phyloP scores from a whole-genome alignment of 345 rosid species.

The Citrus unshiu region DNA sequence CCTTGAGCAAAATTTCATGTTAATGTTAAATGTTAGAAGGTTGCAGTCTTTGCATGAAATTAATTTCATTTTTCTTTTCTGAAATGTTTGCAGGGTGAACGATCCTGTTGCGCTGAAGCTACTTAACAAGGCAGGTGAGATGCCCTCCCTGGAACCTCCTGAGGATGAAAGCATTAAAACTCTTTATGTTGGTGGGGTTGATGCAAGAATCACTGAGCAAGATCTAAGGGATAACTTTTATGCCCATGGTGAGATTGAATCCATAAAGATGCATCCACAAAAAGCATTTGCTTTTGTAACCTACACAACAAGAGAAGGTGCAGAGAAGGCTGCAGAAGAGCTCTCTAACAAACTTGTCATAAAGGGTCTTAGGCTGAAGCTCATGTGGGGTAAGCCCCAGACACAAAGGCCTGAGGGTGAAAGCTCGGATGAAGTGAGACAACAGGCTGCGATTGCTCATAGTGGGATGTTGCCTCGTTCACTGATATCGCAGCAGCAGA shows the following conservation, averaged over 20 bases:
- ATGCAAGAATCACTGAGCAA: conserved; percentile 78
- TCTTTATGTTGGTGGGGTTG: conserved; percentile 87
- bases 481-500: conserved; percentile 85
- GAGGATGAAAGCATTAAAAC: conserved; percentile 92
- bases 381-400: conserved; percentile 96
- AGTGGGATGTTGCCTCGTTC: conserved; percentile 85
- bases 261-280: conserved; percentile 77
- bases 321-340: conserved; percentile 93
- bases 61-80: not conserved
- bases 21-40: not conserved
- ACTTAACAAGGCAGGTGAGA: conserved; percentile 93
- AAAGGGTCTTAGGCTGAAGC: conserved; percentile 87
- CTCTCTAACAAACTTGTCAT: conserved; percentile 82
- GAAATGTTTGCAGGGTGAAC: conserved; percentile 57
- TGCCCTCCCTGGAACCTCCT: conserved; percentile 89
- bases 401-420: conserved; percentile 72
- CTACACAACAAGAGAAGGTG: conserved; percentile 94
- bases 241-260: conserved; percentile 89
- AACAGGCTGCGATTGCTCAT: conserved; percentile 64
- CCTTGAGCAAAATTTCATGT: not conserved
- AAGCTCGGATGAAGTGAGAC: conserved; percentile 62
- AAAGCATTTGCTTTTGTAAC: conserved; percentile 92
- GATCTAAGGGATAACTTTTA: conserved; percentile 88
- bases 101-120: conserved; percentile 93
- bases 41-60: not conserved